Percentiles rank a stretch among this genome's conserved stretches.
These are phyloP conservation scores for Talaromyces rugulosus DNA, from an alignment of 2,329 filamentous ascomycete species.

Conservation along the genomic window DNA sequence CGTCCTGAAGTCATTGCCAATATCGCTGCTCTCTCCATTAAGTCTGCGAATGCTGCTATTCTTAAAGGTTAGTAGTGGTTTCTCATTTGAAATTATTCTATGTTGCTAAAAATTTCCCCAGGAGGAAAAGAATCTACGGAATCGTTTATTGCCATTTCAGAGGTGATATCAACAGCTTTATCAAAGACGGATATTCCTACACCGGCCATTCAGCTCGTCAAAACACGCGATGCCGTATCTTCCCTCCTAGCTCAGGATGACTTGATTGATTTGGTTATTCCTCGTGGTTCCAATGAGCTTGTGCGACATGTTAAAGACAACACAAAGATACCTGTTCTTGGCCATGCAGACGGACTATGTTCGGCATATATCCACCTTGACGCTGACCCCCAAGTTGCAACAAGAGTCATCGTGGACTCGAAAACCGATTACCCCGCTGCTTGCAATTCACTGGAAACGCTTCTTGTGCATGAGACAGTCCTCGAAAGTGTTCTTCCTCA, in stretches of 20 bases:
- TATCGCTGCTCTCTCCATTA: constrained; percentile 91
- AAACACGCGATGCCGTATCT: constrained; percentile 84
- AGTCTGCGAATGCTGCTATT: constrained; percentile 95
- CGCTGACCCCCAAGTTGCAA: constrained; percentile 68
- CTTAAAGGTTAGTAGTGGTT: constrained; percentile 63
- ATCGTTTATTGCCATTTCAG: constrained; percentile 89
- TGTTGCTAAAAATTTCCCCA: constrained; percentile 26
- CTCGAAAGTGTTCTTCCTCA: constrained; percentile 63
- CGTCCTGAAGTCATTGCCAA: constrained; percentile 98
- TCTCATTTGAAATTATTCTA: not conserved
- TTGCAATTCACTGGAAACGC: constrained; percentile 90
- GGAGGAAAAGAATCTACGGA: constrained; percentile 92
- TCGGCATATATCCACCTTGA: constrained; percentile 77
- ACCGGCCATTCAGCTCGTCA: constrained; percentile 86
- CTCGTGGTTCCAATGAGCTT: constrained; percentile 83
- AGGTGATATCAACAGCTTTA: constrained; percentile 75
- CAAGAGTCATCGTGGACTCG: constrained; percentile 77
- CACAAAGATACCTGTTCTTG: constrained; percentile 91
- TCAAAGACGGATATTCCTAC: constrained; percentile 71
- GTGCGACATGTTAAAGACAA: constrained; percentile 85
- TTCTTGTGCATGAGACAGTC: constrained; percentile 74
- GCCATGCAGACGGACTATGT: constrained; percentile 93
- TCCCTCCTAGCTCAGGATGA: constrained; percentile 80
- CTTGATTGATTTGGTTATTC: constrained; percentile 92
- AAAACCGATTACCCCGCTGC: constrained; percentile 94